Base-by-base conservation (phyloP, 768 basidiomycete genomes). In the Pleurotus citrinopileatus region DNA sequence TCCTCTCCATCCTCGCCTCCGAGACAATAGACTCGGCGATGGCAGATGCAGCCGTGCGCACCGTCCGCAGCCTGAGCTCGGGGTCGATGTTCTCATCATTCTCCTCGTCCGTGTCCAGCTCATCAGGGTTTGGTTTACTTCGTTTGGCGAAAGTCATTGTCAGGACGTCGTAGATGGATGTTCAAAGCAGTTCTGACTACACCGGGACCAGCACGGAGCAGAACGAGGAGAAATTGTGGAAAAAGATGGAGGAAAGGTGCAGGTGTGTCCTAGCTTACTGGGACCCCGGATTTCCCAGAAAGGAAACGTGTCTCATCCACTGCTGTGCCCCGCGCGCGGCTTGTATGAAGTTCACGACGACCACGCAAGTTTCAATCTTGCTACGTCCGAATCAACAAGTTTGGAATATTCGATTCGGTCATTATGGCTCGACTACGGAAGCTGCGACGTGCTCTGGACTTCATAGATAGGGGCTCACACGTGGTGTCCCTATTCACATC, bases 1-100 rank as follows among this genome's bases (percentile, higher is more conserved):
- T 73, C 58, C 80, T 71, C 65, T 84, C 77, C 12, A 81, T 82
- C 42, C 86, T 79, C 59, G 81, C 77, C 66, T 98, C 95, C 28
- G 87, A 81, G 54, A 82, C 84, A 47, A 91, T 86, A 6, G 89
- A 89, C 68, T 94, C 91, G 57, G 91, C 88, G 60, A 97, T 86
- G 34, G 91, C 91, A 15, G 90, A 92, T 2, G 90, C 88, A 15
- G 95, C 95, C 1, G 95, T 97, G 62, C 88, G 87, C n/a, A 94
- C 91, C 1, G 93, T 95, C 50, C 91, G 84, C 45, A 98, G 77
- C 34, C 94, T 86, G 10, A 94, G 79, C 63, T 93, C 84, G 17
- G 89, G 88, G 75, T 98, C 94, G 60, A 91, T 86, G 52, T 69
- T 71, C 22, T 79, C 80, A 65, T 90, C 83, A 63, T 83, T 71